These are phyloP conservation scores for Penicillium crystallinum DNA, from an alignment of 495 filamentous ascomycete species.

Conservation along the genomic window DNA sequence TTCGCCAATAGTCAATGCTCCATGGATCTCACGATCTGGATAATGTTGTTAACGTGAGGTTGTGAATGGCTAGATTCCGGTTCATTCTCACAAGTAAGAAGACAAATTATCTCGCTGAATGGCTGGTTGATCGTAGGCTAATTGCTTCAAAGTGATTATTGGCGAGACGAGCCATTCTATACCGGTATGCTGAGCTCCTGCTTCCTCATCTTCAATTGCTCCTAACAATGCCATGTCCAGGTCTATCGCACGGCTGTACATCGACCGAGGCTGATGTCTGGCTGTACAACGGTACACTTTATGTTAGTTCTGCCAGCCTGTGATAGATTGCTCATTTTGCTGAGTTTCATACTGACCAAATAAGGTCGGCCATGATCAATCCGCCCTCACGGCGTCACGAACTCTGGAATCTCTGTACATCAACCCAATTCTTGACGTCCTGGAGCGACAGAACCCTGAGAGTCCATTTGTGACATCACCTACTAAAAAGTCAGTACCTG, in stretches of 20 bases:
- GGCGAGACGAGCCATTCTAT: conserved; percentile 47
- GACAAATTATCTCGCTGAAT: not conserved
- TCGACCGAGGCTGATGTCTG: conserved; percentile 86
- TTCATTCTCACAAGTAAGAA: conserved; percentile 42
- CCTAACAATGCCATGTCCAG: conserved; percentile 12
- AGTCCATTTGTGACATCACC: conserved; percentile 31
- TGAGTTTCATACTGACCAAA: not conserved
- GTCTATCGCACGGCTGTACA: conserved; percentile 56
- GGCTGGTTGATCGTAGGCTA: not conserved
- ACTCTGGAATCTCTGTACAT: conserved; percentile 54
- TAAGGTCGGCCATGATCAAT: conserved; percentile 52
- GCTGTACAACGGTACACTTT: conserved; percentile 65
- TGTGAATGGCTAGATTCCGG: conserved; percentile 35
- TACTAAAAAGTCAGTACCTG: conserved; percentile 34
- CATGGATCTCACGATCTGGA: not conserved
- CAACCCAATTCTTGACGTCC: conserved; percentile 49
- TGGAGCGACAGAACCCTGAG: conserved; percentile 46
- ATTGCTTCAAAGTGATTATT: conserved; percentile 35
- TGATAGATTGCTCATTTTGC: not conserved
- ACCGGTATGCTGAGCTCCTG: conserved; percentile 26
- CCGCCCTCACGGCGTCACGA: conserved; percentile 43
- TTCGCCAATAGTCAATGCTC: not conserved
- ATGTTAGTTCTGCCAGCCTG: conserved; percentile 24
- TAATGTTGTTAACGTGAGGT: conserved; percentile 1
- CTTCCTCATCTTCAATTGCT: not conserved